Conservation (phyloP, 257 asterid species). For the Mentha longifolia region DNA sequence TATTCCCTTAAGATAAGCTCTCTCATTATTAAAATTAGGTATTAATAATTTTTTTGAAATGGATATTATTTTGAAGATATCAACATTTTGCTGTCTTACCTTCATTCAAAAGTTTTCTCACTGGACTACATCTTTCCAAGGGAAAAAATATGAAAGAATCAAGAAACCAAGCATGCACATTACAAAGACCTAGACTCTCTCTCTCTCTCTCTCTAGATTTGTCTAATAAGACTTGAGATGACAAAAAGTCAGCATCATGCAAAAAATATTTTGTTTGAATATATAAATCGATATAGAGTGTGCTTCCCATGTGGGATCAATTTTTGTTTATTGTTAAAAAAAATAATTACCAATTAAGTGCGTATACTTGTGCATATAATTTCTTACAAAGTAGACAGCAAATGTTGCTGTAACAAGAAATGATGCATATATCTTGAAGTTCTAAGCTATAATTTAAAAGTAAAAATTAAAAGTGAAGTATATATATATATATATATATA, state of each 20-base stretch:
- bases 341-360: too few species aligned
- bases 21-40: not conserved
- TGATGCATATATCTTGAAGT: slow-evolving; percentile 21
- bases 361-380: not conserved
- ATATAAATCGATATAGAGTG: slow-evolving; percentile 16
- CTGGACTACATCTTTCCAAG: slow-evolving; percentile 33
- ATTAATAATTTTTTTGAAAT: too few species aligned
- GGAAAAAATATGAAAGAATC: not conserved
- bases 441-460: not conserved
- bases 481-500: too few species aligned
- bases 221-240: slow-evolving; percentile 21
- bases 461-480: not conserved
- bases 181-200: not conserved
- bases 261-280: not conserved
- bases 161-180: slow-evolving; percentile 25
- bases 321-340: slow-evolving; percentile 19
- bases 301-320: slow-evolving; percentile 38
- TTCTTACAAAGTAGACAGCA: slow-evolving; percentile 24
- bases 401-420: slow-evolving; percentile 25
- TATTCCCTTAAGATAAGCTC: not conserved
- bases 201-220: slow-evolving; percentile 8
- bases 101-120: slow-evolving; percentile 33
- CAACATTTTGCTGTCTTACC: slow-evolving; percentile 39
- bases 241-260: not conserved
- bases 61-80: slow-evolving; percentile 10